These are phyloP conservation scores for Dryas integrifolia DNA, from an alignment of 331 rosid genomes.

Conservation along the genomic window DNA sequence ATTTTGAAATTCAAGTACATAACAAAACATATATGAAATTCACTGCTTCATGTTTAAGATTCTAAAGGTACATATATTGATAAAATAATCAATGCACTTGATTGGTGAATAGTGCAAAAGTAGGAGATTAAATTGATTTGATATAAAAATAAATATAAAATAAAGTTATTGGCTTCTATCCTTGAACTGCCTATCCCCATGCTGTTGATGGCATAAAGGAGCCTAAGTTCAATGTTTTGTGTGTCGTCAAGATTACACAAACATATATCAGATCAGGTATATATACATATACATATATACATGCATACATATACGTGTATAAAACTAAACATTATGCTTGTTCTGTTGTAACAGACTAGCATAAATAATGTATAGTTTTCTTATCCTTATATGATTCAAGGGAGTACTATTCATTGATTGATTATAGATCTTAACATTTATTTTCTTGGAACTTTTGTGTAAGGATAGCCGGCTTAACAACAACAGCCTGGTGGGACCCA, in stretches of 20 bases:
- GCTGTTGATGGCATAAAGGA: not conserved
- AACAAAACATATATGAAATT: not conserved
- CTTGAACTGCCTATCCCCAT: not conserved
- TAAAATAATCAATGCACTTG: not conserved
- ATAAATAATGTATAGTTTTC: not conserved
- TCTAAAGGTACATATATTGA: not conserved
- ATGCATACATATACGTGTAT: not conserved
- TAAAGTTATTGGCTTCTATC: not conserved
- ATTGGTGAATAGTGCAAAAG: not conserved
- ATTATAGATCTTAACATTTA: slow-evolving; percentile 29
- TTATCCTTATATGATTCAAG: slow-evolving; percentile 2
- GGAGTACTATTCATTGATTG: slow-evolving; percentile 7
- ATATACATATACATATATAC: not conserved
- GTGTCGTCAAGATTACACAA: not conserved
- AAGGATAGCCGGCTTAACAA: slow-evolving; percentile 98
- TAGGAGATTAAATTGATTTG: not conserved
- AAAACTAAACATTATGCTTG: not conserved
- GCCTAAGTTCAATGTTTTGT: not conserved
- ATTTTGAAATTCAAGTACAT: not conserved
- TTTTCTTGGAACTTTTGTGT: slow-evolving; percentile 39
- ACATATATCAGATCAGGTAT: not conserved
- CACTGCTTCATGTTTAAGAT: not conserved
- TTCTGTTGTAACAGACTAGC: not conserved
- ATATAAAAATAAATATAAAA: not conserved
- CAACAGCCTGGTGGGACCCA: slow-evolving; percentile 84